These are phyloP conservation scores for Bacterosira constricta DNA, from an alignment of 108 stramenopile genomes.

Conservation along the genomic window DNA sequence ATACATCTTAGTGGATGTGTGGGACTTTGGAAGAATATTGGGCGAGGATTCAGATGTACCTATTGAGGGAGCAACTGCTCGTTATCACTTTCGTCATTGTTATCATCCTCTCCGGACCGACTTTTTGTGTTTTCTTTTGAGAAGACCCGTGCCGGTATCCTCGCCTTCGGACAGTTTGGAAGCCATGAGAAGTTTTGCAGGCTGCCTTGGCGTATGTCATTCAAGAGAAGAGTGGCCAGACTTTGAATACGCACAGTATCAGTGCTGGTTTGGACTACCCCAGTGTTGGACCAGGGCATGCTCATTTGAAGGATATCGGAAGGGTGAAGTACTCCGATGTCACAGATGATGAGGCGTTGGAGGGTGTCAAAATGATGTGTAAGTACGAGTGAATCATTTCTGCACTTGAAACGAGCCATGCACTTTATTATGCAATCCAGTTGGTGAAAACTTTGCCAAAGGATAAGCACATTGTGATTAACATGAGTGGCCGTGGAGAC, in stretches of 20 bases:
- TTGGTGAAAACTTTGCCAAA: conserved; percentile 84
- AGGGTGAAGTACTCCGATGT: conserved; percentile 88
- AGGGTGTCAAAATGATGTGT: conserved; percentile 88
- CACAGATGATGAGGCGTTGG: conserved; percentile 90
- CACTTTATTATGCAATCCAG: conserved; percentile 86
- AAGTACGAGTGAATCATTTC: conserved; percentile 95
- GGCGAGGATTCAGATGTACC: too few species aligned
- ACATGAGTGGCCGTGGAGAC: conserved; percentile 95
- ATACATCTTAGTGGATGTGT: too few species aligned
- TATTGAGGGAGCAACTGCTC: too few species aligned
- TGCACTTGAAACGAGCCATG: conserved; percentile 92
- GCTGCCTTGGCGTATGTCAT: conserved; percentile 92
- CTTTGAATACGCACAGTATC: conserved; percentile 89
- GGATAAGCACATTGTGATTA: conserved; percentile 90
- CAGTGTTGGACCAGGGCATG: conserved; percentile 95
- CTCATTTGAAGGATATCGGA: conserved; percentile 87
- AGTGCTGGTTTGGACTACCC: conserved; percentile 95
- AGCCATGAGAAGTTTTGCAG: too few species aligned
- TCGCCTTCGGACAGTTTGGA: too few species aligned
- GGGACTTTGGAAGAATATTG: too few species aligned
- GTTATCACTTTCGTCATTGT: too few species aligned
- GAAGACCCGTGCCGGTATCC: too few species aligned
- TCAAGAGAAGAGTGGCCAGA: conserved; percentile 90
- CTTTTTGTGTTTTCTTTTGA: too few species aligned
- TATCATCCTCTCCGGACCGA: too few species aligned